Percentiles rank a stretch among this genome's conserved stretches.
phyloP scores from a whole-genome alignment of 768 basidiomycete genomes.

The Collybia mongolica region DNA sequence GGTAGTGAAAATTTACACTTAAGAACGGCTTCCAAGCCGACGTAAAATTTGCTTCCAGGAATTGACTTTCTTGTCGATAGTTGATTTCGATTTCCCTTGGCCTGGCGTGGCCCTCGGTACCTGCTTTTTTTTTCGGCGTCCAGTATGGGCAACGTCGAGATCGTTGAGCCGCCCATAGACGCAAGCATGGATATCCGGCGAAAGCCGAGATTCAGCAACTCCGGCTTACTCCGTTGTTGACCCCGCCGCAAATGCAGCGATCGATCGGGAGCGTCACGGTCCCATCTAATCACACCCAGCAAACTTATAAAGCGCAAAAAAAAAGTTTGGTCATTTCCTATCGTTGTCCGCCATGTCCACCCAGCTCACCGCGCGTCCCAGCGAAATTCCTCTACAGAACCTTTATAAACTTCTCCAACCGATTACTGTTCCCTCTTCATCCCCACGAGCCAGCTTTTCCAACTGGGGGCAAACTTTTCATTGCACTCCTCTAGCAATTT shows the following conservation, averaged over 20 bases:
- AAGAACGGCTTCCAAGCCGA: conserved; percentile 1
- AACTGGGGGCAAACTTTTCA: conserved; percentile 89
- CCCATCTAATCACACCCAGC: conserved; percentile 16
- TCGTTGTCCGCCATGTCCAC: conserved; percentile 32
- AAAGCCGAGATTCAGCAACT: conserved; percentile 21
- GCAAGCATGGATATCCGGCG: conserved; percentile 21
- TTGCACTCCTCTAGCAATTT: conserved; percentile 68
- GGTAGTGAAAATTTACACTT: no score
- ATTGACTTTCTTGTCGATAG: conserved; percentile 5
- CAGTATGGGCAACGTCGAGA: conserved; percentile 7
- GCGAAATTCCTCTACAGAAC: conserved; percentile 39
- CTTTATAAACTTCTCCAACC: conserved; percentile 56
- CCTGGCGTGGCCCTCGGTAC: conserved; percentile 13
- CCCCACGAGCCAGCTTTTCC: conserved; percentile 49
- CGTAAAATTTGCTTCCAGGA: conserved; percentile 3
- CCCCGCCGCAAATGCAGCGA: conserved; percentile 13
- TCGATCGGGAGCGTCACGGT: conserved; percentile 24
- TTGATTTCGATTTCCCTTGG: conserved; percentile 7
- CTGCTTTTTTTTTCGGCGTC: conserved; percentile 19
- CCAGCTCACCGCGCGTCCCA: conserved; percentile 29
- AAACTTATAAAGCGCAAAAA: conserved; percentile 36
- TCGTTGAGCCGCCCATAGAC: not conserved
- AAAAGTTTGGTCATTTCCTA: conserved; percentile 26
- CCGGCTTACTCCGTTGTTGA: conserved; percentile 11
- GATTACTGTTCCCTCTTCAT: conserved; percentile 45